These are phyloP conservation scores for Penicillium alfredii DNA, from an alignment of 495 filamentous ascomycete genomes.

Conservation along the genomic window DNA sequence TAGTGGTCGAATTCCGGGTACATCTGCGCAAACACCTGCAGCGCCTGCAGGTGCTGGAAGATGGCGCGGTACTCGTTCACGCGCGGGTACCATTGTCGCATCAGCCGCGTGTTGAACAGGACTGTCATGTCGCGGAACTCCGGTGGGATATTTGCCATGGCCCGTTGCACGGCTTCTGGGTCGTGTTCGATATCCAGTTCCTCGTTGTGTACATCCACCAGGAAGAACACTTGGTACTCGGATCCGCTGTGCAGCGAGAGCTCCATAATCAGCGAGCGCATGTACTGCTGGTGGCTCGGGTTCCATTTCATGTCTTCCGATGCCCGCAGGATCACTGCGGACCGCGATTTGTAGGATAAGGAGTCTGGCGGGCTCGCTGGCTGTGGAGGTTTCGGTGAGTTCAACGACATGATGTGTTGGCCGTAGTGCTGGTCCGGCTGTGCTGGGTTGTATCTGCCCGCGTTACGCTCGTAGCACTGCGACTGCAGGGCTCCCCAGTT, in stretches of 20 bases:
- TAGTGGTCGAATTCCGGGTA: constrained; percentile 65
- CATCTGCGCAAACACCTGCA: constrained; percentile 51
- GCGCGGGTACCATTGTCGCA: constrained; percentile 54
- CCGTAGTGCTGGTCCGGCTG: constrained; percentile 1
- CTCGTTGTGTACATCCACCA: constrained; percentile 62
- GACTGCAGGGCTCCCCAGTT: constrained; percentile 4
- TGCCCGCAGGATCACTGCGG: constrained; percentile 60
- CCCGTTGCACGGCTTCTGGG: constrained; percentile 44
- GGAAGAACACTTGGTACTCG: constrained; percentile 67
- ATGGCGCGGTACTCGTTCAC: constrained; percentile 21
- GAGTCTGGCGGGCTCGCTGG: neutral
- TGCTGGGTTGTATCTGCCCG: neutral
- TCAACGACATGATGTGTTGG: neutral
- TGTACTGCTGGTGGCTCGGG: constrained; percentile 58
- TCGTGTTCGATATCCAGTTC: constrained; percentile 48
- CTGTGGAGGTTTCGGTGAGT: neutral
- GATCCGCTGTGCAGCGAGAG: constrained; percentile 65
- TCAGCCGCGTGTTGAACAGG: constrained; percentile 55
- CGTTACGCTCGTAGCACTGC: constrained; percentile 2
- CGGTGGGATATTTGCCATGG: constrained; percentile 49
- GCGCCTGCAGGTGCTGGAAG: constrained; percentile 21
- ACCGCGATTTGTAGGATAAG: constrained; percentile 35
- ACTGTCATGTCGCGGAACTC: constrained; percentile 63
- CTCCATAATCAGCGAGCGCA: constrained; percentile 69
- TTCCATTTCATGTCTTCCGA: constrained; percentile 61